Percentiles rank a stretch among this genome's conserved stretches.
Conservation (phyloP, 257 asterid species). For the Fraxinus quadrangulata region DNA sequence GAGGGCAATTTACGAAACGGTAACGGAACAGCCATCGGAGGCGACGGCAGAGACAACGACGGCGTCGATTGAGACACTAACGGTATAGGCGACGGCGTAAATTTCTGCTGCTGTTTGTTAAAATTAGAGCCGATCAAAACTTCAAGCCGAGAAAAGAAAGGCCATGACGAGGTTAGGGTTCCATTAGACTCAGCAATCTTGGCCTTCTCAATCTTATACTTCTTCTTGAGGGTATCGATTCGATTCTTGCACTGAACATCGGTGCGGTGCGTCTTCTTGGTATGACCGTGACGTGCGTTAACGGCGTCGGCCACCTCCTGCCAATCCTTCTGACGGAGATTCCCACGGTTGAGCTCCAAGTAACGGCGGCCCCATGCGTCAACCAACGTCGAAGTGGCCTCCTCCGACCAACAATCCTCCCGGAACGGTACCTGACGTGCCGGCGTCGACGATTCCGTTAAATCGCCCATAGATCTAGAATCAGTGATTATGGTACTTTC, state of each 20-base stretch:
- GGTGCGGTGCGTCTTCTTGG: constrained; percentile 65
- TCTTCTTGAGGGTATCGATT: constrained; percentile 72
- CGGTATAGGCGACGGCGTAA: constrained; percentile 25
- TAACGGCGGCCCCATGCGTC: constrained; percentile 72
- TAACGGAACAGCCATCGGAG: constrained; percentile 58
- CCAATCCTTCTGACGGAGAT: constrained; percentile 76
- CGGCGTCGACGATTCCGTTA: constrained; percentile 44
- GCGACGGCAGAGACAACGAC: constrained; percentile 42
- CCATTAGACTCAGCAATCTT: constrained; percentile 49
- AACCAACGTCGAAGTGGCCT: constrained; percentile 61
- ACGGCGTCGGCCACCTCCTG: constrained; percentile 68
- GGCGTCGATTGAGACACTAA: constrained; percentile 31
- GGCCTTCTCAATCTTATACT: constrained; percentile 64
- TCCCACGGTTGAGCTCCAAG: constrained; percentile 65
- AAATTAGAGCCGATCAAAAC: constrained; percentile 47
- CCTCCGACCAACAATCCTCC: constrained; percentile 83
- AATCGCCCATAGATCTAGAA: constrained; percentile 40
- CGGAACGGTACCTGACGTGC: constrained; percentile 52
- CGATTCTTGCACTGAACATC: constrained; percentile 75
- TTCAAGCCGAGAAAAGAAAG: constrained; percentile 53
- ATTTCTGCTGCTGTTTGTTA: constrained; percentile 36
- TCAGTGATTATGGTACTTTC: not conserved
- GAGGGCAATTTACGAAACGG: constrained; percentile 33
- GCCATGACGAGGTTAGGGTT: constrained; percentile 52
- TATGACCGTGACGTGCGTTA: constrained; percentile 53